Conservation (phyloP, 2,329 filamentous ascomycete species). For the Dactylonectria estremocensis region DNA sequence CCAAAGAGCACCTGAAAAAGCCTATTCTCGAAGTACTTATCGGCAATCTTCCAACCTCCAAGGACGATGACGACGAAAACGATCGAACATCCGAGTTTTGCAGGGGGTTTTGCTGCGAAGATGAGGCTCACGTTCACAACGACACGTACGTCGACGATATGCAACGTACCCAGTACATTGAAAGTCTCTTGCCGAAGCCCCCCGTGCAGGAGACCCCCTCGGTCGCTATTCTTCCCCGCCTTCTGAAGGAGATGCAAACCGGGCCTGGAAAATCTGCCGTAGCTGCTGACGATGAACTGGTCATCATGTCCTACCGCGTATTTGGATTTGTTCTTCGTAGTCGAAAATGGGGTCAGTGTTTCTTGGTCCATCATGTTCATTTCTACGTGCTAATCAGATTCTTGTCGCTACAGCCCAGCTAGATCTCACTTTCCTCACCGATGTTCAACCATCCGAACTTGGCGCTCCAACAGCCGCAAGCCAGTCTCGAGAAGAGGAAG, state of each 20-base stretch:
- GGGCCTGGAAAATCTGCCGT: slow-evolving; percentile 1
- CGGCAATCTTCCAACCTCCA: background rate
- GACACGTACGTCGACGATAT: slow-evolving; percentile 25
- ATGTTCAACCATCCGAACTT: background rate
- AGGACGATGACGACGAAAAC: background rate
- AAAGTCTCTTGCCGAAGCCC: slow-evolving; percentile 1
- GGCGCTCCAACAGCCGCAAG: background rate
- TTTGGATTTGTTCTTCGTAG: slow-evolving; percentile 53
- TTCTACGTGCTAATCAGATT: background rate
- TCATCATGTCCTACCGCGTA: slow-evolving; percentile 53
- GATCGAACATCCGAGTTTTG: background rate
- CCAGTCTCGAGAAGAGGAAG: background rate
- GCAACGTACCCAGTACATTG: slow-evolving; percentile 15
- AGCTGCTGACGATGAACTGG: slow-evolving; percentile 42
- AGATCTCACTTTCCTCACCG: slow-evolving; percentile 8
- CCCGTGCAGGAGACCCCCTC: background rate
- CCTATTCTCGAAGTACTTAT: background rate
- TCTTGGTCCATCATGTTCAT: background rate
- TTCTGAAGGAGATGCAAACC: slow-evolving; percentile 8
- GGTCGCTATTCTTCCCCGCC: slow-evolving; percentile 2
- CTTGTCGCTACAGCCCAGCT: slow-evolving; percentile 1
- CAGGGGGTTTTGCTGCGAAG: background rate
- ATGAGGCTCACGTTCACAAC: background rate
- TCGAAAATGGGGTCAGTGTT: slow-evolving; percentile 52
- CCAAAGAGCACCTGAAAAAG: background rate